Percentiles rank a stretch among this genome's conserved stretches.
Conservation (phyloP, 208 protist species). For the Lotmaria passim region DNA sequence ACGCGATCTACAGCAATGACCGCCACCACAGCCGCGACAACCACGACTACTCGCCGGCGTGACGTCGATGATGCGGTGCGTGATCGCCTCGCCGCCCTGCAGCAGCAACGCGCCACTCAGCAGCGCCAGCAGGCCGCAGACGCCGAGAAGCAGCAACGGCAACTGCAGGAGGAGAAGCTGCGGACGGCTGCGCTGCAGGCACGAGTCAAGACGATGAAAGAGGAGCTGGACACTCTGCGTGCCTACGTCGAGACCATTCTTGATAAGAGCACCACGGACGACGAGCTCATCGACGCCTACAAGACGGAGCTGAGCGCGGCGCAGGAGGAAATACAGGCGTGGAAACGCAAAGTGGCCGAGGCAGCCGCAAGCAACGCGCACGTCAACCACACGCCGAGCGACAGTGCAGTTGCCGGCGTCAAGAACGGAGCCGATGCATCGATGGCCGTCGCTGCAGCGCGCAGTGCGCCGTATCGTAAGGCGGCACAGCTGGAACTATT, state of each 20-base stretch:
- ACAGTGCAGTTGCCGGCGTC: not conserved
- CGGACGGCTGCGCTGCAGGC: slow-evolving; percentile 54
- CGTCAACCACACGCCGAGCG: not conserved
- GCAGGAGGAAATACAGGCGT: slow-evolving; percentile 25
- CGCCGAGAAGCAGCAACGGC: slow-evolving; percentile 24
- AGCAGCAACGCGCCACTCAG: slow-evolving; percentile 44
- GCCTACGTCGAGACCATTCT: slow-evolving; percentile 60
- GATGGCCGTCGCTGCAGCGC: slow-evolving; percentile 3
- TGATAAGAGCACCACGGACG: slow-evolving; percentile 72
- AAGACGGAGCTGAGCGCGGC: slow-evolving; percentile 50
- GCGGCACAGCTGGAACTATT: not conserved
- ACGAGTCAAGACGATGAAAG: slow-evolving; percentile 59
- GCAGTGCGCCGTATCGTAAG: slow-evolving; percentile 21
- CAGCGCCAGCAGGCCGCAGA: slow-evolving; percentile 51
- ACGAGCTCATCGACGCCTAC: slow-evolving; percentile 77
- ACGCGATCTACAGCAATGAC: slow-evolving; percentile 11
- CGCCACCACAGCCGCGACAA: slow-evolving; percentile 1
- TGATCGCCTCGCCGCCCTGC: slow-evolving; percentile 46
- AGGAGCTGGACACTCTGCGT: slow-evolving; percentile 63
- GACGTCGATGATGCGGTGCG: slow-evolving; percentile 72
- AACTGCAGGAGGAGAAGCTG: slow-evolving; percentile 46
- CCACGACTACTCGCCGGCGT: slow-evolving; percentile 18
- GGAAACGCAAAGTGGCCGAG: slow-evolving; percentile 4
- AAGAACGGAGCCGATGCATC: not conserved
- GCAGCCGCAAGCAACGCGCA: not conserved